Conservation (phyloP, 257 asterid species). For the Coffea canephora region DNA sequence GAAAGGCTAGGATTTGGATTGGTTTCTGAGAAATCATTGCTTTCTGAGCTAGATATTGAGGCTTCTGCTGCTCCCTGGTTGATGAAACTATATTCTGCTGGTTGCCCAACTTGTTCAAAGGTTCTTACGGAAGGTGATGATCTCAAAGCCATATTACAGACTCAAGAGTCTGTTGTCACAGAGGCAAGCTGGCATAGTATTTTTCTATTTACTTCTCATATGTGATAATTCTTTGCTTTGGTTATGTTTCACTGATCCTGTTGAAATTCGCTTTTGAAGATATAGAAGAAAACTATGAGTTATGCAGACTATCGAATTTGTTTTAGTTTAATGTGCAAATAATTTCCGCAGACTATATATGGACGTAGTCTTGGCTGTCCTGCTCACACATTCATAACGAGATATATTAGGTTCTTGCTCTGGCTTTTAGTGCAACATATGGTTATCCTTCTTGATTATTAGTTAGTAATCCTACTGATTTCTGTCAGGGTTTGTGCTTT, state of each 20-base stretch:
- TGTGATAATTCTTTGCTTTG: constrained; percentile 6
- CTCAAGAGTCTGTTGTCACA: constrained; percentile 53
- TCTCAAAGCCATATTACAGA: constrained; percentile 53
- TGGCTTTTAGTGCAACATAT: too few relatives aligned
- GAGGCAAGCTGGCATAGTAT: constrained; percentile 58
- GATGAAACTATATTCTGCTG: constrained; percentile 53
- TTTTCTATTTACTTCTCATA: constrained; percentile 14
- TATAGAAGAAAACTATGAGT: too few relatives aligned
- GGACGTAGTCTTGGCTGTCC: too few relatives aligned
- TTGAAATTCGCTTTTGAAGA: too few relatives aligned
- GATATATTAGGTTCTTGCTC: too few relatives aligned
- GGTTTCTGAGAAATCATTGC: constrained; percentile 63
- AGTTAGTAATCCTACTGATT: too few relatives aligned
- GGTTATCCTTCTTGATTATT: too few relatives aligned
- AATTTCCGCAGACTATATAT: too few relatives aligned
- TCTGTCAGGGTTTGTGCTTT: too few relatives aligned
- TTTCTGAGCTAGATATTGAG: constrained; percentile 51
- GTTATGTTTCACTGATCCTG: not conserved
- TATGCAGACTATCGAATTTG: too few relatives aligned
- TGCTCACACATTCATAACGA: too few relatives aligned
- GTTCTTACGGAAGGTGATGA: constrained; percentile 59
- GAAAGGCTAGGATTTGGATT: constrained; percentile 69
- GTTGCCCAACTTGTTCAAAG: constrained; percentile 71
- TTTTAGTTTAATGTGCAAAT: too few relatives aligned
- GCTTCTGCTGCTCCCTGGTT: constrained; percentile 63